Evolutionary conservation across 768 basidiomycete genomes (phyloP), one percentile per base, ranked within the genome.

Genomic region (Boletus edulis): DNA sequence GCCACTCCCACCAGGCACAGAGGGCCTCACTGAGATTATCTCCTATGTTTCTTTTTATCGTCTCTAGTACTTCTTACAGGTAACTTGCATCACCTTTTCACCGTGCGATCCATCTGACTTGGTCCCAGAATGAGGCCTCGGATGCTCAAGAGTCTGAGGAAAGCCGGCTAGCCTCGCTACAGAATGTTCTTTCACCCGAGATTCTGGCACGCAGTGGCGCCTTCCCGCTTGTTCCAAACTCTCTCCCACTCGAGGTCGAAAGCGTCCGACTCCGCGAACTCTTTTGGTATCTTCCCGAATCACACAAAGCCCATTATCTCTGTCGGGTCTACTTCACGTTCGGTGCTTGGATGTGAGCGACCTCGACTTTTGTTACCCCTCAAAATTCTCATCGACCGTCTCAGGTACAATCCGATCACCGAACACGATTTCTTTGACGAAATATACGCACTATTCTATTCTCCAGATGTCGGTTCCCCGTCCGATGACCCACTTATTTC

Each of bases 21-120:
- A 24, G 24, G 32, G 32, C 42, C 40, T 55, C 49, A 55, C 18
- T 57, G 24, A 55, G 54, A 12, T 18, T 22, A 56, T 49, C 53
- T 24, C 24, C 24, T 24, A 24, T 24, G 24, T 24, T 24, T 24
- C 24, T 24, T 6, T 24, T 24, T 24, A 24, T 24, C 29, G 10
- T 50, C 51, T 51, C 51, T 55, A 91, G 89, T 84, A 87, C 61
- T 91, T 89, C 69, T 75, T 89, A 39, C 85, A 89, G 79, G 89
- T 86, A 65, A 64, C 41, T 35, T 24, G 11, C 11, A 7, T 40
- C 20, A 38, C 52, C 49, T 54, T 51, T 5, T 47, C 40, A 9
- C 35, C 3, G 13, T 11, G 27, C 44, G 5, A 18, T 58, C 46
- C 7, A 34, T 52, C 54, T 72, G 27, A 67, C 55, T 37, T 6